These are phyloP conservation scores for Skeletonema grethae DNA, from an alignment of 108 stramenopile species.

Conservation along the genomic window DNA sequence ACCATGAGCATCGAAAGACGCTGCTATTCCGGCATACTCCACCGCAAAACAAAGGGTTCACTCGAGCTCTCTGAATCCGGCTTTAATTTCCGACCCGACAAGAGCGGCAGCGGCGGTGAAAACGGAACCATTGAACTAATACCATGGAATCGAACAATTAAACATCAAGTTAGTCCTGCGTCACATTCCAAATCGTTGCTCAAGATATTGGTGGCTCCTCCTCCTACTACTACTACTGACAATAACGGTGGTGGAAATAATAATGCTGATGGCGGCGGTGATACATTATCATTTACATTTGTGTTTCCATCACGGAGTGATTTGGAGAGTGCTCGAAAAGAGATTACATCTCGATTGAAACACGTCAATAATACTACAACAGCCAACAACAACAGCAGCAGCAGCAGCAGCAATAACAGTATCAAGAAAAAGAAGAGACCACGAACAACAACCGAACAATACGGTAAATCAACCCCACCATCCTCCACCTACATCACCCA, in stretches of 20 bases:
- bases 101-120: not conserved
- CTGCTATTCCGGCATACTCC: constrained; percentile 32
- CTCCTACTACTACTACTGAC: not conserved
- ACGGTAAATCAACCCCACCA: constrained; percentile 37
- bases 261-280: constrained; percentile 14
- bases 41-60: constrained; percentile 52
- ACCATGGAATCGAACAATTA: constrained; percentile 66
- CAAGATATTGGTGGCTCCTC: constrained; percentile 50
- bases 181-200: constrained; percentile 76
- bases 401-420: too few species aligned
- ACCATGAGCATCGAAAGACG: not conserved
- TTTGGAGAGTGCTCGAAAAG: constrained; percentile 70
- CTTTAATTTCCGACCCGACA: constrained; percentile 36
- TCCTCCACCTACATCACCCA: constrained; percentile 59
- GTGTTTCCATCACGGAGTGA: constrained; percentile 59
- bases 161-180: constrained; percentile 89
- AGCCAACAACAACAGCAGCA: constrained; percentile 27
- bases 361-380: constrained; percentile 12
- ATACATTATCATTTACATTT: constrained; percentile 55
- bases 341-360: constrained; percentile 59
- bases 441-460: constrained; percentile 3
- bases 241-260: not conserved
- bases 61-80: constrained; percentile 30
- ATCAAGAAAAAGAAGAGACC: constrained; percentile 10
- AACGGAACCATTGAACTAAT: constrained; percentile 5